Evolutionary conservation across 2,329 filamentous ascomycete species (phyloP).

Genomic region (Botrytis sinoallii): DNA sequence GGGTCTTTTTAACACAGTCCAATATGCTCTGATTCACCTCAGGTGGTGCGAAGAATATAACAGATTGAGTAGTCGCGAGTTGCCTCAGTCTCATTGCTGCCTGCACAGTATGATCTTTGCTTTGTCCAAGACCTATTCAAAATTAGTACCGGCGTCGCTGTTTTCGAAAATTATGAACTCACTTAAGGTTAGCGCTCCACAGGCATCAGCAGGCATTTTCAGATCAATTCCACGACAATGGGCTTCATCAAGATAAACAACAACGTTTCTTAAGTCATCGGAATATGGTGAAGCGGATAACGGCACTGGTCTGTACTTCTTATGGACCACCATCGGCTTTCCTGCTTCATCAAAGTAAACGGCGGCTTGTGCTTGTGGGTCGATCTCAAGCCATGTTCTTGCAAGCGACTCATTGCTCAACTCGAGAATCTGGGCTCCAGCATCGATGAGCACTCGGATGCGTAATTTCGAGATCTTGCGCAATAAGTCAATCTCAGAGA

Average conservation of each 20-base stretch:
- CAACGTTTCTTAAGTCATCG: slow-evolving; percentile 26
- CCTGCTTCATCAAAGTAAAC: slow-evolving; percentile 26
- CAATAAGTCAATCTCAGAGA: slow-evolving; percentile 48
- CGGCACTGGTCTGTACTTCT: slow-evolving; percentile 24
- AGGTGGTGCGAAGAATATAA: slow-evolving; percentile 35
- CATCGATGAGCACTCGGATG: slow-evolving; percentile 59
- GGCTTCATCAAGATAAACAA: slow-evolving; percentile 34
- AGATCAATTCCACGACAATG: slow-evolving; percentile 34
- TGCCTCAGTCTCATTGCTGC: slow-evolving; percentile 65
- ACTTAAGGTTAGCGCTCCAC: slow-evolving; percentile 30
- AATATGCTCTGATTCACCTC: slow-evolving; percentile 49
- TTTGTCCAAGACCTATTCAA: slow-evolving; percentile 21
- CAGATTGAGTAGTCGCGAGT: slow-evolving; percentile 43
- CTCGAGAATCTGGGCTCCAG: slow-evolving; percentile 62
- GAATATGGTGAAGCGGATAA: slow-evolving; percentile 28
- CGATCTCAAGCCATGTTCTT: slow-evolving; percentile 28
- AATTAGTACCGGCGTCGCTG: neutral
- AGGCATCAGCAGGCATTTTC: slow-evolving; percentile 24
- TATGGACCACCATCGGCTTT: slow-evolving; percentile 25
- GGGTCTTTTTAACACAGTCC: slow-evolving; percentile 41
- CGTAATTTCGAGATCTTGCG: slow-evolving; percentile 36
- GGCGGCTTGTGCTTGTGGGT: slow-evolving; percentile 20
- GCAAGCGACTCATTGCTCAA: slow-evolving; percentile 45
- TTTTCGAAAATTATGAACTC: neutral
- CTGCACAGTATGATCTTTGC: slow-evolving; percentile 53